Evolutionary conservation across 2,329 filamentous ascomycete species (phyloP), one percentile per base, ranked within the genome.

Genomic region (Lecanicillium sp.): DNA sequence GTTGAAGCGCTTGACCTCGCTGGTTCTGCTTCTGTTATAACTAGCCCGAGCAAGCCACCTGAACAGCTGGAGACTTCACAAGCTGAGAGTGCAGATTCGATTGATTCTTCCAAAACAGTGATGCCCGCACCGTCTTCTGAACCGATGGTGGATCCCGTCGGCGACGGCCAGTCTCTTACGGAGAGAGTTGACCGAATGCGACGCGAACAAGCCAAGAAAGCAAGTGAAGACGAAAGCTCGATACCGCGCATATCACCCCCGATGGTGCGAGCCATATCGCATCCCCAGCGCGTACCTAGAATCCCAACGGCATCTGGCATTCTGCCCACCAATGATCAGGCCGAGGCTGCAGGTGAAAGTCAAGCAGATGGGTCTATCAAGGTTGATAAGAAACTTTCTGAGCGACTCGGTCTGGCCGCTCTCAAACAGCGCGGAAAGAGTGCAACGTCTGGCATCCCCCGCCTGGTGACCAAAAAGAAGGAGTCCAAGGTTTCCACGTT

Each of bases 401-500:
- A 89, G 55, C 81, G 84, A 47, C 69, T 90, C 11, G 83, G 82
- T 1, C 67, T 91, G 2, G 74, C 73, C 23, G 73, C 79, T 3
- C 67, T 87, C 49, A 91, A 90, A 60, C 66, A 66, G 17, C 67
- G 73, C 50, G 67, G 75, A 21, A 83, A 82, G 58, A 62, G 65
- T 2, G 71, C 71, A 3, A 67, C 73, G n/a, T 97, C 93, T 1
- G 77, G 91, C 35, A 97, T 98, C 51, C 90, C 90, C 23, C 82
- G 93, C 26, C 93, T 93, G 21, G 81, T 95, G 23, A 82, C 86
- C 43, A 87, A 83, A 61, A 83, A 78, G 56, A 84, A 82, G 55
- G 78, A 84, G 44, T 81, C 87, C 3, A 87, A 86, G 58, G 93
- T 98, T 2, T 94, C 90, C 8, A 90, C 84, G n/a, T 74, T 98